phyloP scores from a whole-genome alignment of 805 yeast genomes.

The Nakazawaea wickerhamii region DNA sequence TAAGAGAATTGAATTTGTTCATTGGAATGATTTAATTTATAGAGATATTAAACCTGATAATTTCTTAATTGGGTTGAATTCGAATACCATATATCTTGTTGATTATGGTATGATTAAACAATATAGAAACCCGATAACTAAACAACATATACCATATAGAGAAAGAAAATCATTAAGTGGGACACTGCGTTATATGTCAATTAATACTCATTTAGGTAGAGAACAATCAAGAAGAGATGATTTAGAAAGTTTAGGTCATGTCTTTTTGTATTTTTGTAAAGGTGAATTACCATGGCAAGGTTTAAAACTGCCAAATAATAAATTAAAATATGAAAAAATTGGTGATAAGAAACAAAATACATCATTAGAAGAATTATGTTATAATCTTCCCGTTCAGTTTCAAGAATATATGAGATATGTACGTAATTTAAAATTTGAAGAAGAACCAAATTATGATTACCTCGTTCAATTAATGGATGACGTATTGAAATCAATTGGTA shows the following conservation, averaged over 20 bases:
- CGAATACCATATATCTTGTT: conserved; percentile 64
- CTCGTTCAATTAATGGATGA: conserved; percentile 56
- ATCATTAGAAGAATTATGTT: conserved; percentile 55
- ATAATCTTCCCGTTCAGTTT: conserved; percentile 65
- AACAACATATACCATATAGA: conserved; percentile 77
- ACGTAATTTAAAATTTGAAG: conserved; percentile 66
- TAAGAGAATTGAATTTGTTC: conserved; percentile 63
- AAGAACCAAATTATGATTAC: conserved; percentile 73
- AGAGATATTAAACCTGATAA: conserved; percentile 84
- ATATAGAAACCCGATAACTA: conserved; percentile 73
- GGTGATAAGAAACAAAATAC: conserved; percentile 76
- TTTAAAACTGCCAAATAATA: conserved; percentile 81
- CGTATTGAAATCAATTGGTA: conserved; percentile 51
- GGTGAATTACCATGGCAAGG: conserved; percentile 91
- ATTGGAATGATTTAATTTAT: conserved; percentile 70
- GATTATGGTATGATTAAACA: conserved; percentile 89
- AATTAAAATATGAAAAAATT: conserved; percentile 76
- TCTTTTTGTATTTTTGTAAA: conserved; percentile 69
- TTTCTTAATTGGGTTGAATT: conserved; percentile 66
- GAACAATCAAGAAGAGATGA: conserved; percentile 84
- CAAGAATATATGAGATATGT: conserved; percentile 69
- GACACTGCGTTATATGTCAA: conserved; percentile 84
- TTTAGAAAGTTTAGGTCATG: conserved; percentile 77
- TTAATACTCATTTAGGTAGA: conserved; percentile 80
- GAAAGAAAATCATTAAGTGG: conserved; percentile 79